phyloP scores from a whole-genome alignment of 1,284 basidiomycete species.

The Microbotryomycetes sp. region DNA sequence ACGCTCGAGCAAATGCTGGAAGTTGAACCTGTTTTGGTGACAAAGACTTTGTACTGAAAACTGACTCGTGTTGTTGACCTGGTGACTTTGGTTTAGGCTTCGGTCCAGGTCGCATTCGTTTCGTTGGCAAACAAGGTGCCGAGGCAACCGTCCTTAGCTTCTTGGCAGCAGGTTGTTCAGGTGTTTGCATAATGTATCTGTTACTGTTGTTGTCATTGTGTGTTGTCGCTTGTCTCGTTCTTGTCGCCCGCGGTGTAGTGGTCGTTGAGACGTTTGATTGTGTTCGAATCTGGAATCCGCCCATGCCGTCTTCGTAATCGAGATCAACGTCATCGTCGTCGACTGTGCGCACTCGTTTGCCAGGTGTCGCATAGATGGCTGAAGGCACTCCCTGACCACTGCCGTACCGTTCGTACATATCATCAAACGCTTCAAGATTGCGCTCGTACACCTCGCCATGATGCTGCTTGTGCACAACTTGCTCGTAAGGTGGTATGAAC shows the following conservation, averaged over 20 bases:
- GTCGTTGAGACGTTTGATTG: background rate
- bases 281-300: background rate
- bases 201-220: no score
- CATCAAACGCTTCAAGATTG: conserved; percentile 26
- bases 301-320: conserved; percentile 6
- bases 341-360: conserved; percentile 16
- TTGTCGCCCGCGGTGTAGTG: background rate
- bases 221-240: background rate
- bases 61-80: conserved; percentile 20
- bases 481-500: conserved; percentile 10
- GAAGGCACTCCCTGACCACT: background rate
- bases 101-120: conserved; percentile 29
- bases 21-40: conserved; percentile 22
- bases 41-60: conserved; percentile 21
- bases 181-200: background rate
- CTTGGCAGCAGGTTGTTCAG: conserved; percentile 6
- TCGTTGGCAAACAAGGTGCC: conserved; percentile 21
- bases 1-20: conserved; percentile 11
- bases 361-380: background rate
- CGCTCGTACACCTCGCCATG: conserved; percentile 21
- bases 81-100: conserved; percentile 29
- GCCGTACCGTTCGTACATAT: conserved; percentile 13
- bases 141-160: conserved; percentile 30
- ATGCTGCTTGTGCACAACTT: background rate
- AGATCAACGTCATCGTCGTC: conserved; percentile 15